Evolutionary conservation across 371 early-diverging fungal genomes (phyloP).

Genomic region (Mucor irregularis): DNA sequence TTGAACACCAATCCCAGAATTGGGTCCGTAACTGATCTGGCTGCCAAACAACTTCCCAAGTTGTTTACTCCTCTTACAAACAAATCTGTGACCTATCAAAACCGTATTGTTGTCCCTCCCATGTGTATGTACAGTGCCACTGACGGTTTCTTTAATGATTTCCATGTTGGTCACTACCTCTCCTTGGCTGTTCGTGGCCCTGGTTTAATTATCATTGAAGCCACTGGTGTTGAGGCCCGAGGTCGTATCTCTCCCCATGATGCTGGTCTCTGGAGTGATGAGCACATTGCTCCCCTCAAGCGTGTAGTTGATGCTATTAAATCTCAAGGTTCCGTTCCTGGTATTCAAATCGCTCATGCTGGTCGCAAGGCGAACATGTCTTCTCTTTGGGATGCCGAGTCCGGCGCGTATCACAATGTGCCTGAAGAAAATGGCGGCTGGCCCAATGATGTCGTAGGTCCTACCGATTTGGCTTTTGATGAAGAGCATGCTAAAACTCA

Average conservation of each 20-base stretch:
- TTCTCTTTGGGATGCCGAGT: constrained; percentile 69
- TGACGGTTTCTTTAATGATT: constrained; percentile 29
- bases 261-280: constrained; percentile 79
- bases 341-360: constrained; percentile 83
- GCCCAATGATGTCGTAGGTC: constrained; percentile 75
- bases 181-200: constrained; percentile 74
- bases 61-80: constrained; percentile 53
- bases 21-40: neutral
- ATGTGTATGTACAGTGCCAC: constrained; percentile 65
- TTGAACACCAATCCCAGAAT: neutral
- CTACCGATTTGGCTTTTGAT: constrained; percentile 59
- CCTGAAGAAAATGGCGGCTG: constrained; percentile 81
- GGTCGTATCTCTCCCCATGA: constrained; percentile 80
- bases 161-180: constrained; percentile 71
- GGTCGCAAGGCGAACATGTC: constrained; percentile 78
- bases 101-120: constrained; percentile 79
- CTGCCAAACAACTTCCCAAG: neutral
- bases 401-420: constrained; percentile 52
- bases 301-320: constrained; percentile 68
- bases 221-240: constrained; percentile 71
- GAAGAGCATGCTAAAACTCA: constrained; percentile 50
- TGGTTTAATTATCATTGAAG: constrained; percentile 79
- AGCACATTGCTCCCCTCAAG: constrained; percentile 67
- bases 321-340: constrained; percentile 58
- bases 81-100: constrained; percentile 62